These are phyloP conservation scores for Ascobolus immersus DNA, from an alignment of 495 filamentous ascomycete genomes.

Conservation along the genomic window DNA sequence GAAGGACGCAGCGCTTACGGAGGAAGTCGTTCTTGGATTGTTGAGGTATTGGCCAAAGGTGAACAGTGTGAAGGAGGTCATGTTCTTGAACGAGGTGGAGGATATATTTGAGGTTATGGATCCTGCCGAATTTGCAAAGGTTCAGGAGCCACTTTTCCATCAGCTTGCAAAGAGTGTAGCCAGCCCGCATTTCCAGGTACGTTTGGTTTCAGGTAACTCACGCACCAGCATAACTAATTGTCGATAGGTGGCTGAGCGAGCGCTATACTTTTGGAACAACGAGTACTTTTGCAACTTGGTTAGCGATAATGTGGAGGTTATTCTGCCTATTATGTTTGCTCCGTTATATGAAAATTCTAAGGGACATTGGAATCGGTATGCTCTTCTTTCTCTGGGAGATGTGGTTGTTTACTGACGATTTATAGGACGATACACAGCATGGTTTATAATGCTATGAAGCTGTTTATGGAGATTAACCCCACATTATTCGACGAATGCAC, in stretches of 20 bases:
- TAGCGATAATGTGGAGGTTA: conserved; percentile 95
- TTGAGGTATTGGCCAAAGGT: conserved; percentile 97
- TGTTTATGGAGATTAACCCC: conserved; percentile 99
- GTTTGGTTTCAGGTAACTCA: too few species aligned
- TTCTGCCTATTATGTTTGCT: conserved; percentile 97
- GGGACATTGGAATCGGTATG: conserved; percentile 94
- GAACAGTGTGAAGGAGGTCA: conserved; percentile 98
- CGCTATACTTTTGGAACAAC: conserved; percentile 99
- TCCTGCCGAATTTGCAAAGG: conserved; percentile 91
- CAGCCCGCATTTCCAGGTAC: conserved; percentile 88
- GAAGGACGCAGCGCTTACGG: conserved; percentile 88
- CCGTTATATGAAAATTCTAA: conserved; percentile 98
- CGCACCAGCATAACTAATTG: conserved; percentile 1
- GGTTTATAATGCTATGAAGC: conserved; percentile 99
- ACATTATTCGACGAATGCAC: conserved; percentile 97
- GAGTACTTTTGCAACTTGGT: conserved; percentile 99
- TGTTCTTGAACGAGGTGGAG: conserved; percentile 98
- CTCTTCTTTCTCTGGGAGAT: background rate
- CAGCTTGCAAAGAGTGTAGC: conserved; percentile 95
- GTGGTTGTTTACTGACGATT: background rate
- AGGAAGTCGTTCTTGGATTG: conserved; percentile 90
- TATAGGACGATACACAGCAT: conserved; percentile 91
- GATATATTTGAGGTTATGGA: conserved; percentile 99
- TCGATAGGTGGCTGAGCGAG: conserved; percentile 64
- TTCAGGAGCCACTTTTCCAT: conserved; percentile 89